Base-by-base conservation (phyloP, 768 basidiomycete genomes). In the Pisolithus orientalis region DNA sequence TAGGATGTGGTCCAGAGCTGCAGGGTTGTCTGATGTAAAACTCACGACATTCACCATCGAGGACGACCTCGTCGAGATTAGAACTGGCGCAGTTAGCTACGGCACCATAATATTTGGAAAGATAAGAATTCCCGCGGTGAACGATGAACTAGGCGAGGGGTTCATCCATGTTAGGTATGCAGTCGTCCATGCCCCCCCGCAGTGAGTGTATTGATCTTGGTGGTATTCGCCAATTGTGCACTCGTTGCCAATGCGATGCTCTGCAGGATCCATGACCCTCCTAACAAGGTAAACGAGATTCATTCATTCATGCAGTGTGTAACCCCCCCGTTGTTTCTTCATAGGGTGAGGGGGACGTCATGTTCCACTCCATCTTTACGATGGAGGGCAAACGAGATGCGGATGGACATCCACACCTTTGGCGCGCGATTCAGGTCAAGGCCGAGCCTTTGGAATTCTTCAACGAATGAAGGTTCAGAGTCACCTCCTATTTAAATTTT, bases 71-170 rank as follows among this genome's bases (percentile, higher is more conserved):
- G 70, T 76, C 13, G 58, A 68, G 56, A 64, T 75, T 29, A 73
- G 85, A 51, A 83, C 79, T 59, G 85, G 76, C 4, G 55, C 67
- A 37, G 83, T 82, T 32, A 75, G 82, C 53, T 82, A 90, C 64
- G 88, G 88, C 14, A 80, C 76, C 9, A 79, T 90, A 52, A 79
- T 91, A 54, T 65, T 91, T 10, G 87, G 89, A 27, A 89, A 90
- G 75, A 78, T 90, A 64, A 78, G 77, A 59, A 74, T 90, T 43
- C 84, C 85, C 7, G 84, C 78, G 21, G 70, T 88, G 49, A 71
- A 78, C 6, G 86, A 87, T 60, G 70, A 79, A 59, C 17, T 59
- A 29, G 85, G 87, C 28, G 73, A 74, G 58, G 87, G 87, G 10
- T 87, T 76, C 60, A 59, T 89, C 49, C 86, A 90, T 57, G 79